A percentile compares a stretch with the other conserved stretches of the same genome.
phyloP scores from a whole-genome alignment of 805 yeast genomes.

The Barnettozyma pratensis region DNA sequence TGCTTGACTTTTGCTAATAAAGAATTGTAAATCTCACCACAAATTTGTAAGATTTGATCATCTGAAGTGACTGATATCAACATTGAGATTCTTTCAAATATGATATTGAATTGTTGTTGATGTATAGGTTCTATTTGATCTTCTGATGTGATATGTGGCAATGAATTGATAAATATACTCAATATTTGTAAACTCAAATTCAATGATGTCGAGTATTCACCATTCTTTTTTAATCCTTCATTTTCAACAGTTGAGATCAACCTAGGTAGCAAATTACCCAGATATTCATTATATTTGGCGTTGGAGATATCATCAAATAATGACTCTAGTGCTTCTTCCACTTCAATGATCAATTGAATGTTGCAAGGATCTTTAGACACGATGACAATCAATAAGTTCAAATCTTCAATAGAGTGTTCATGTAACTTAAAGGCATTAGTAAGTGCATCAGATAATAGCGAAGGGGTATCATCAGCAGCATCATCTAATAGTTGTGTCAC shows the following conservation, averaged over 20 bases:
- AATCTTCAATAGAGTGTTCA: constrained; percentile 27
- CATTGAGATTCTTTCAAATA: constrained; percentile 36
- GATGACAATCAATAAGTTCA: constrained; percentile 55
- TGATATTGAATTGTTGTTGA: constrained; percentile 27
- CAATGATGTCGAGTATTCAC: constrained; percentile 56
- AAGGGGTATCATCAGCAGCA: constrained; percentile 76
- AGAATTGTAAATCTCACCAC: constrained; percentile 68
- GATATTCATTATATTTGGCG: constrained; percentile 40
- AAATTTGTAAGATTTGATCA: constrained; percentile 70
- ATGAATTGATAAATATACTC: constrained; percentile 38
- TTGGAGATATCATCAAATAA: constrained; percentile 45
- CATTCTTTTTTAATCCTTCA: constrained; percentile 12
- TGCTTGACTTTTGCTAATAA: constrained; percentile 38
- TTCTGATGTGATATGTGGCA: constrained; percentile 31
- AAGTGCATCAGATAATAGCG: constrained; percentile 67
- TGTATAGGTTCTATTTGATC: constrained; percentile 3
- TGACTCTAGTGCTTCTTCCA: constrained; percentile 62
- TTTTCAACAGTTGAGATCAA: constrained; percentile 35
- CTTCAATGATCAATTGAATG: constrained; percentile 59
- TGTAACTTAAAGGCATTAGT: constrained; percentile 50
- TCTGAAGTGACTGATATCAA: constrained; percentile 46
- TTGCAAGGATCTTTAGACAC: constrained; percentile 74
- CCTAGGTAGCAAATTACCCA: constrained; percentile 49
- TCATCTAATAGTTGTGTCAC: constrained; percentile 39
- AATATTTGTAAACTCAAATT: constrained; percentile 53